phyloP scores from a whole-genome alignment of 495 filamentous ascomycete genomes.

The Daldinia grandis region DNA sequence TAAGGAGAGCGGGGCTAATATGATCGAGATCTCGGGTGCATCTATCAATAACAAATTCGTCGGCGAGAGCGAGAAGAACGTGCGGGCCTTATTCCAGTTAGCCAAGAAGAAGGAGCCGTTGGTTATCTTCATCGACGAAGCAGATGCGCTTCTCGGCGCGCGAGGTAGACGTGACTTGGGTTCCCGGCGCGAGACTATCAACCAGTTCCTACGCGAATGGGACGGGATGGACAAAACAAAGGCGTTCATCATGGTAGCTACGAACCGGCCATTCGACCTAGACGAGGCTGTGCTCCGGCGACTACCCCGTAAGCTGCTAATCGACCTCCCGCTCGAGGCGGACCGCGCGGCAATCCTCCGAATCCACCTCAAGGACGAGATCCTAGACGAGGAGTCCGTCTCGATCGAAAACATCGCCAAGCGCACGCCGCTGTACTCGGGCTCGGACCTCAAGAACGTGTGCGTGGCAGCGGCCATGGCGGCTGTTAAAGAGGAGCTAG shows the following conservation, averaged over 20 bases:
- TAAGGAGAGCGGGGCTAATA: slow-evolving; percentile 89
- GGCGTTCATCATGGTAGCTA: slow-evolving; percentile 99
- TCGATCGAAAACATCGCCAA: slow-evolving; percentile 73
- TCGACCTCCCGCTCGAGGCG: slow-evolving; percentile 82
- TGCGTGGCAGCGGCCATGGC: slow-evolving; percentile 89
- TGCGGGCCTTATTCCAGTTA: slow-evolving; percentile 88
- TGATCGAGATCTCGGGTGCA: slow-evolving; percentile 64
- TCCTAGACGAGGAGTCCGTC: slow-evolving; percentile 69
- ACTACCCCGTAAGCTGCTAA: slow-evolving; percentile 82
- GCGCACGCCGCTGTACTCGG: slow-evolving; percentile 90
- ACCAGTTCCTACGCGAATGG: slow-evolving; percentile 98
- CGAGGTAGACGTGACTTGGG: slow-evolving; percentile 66
- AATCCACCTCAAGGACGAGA: slow-evolving; percentile 85
- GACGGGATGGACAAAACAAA: slow-evolving; percentile 87
- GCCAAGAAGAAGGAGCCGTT: slow-evolving; percentile 93
- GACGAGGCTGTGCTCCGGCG: slow-evolving; percentile 92
- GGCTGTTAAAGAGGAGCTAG: slow-evolving; percentile 78
- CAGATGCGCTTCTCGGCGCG: slow-evolving; percentile 86
- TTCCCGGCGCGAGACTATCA: slow-evolving; percentile 80
- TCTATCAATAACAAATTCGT: slow-evolving; percentile 96
- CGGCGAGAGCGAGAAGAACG: slow-evolving; percentile 96
- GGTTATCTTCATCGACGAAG: slow-evolving; percentile 97
- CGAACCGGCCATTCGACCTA: slow-evolving; percentile 92
- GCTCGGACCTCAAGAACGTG: slow-evolving; percentile 95
- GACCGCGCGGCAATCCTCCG: slow-evolving; percentile 82